Evolutionary conservation across 1,139 yeast genomes (phyloP).

Genomic region (Sugiyamaella pinicola): DNA sequence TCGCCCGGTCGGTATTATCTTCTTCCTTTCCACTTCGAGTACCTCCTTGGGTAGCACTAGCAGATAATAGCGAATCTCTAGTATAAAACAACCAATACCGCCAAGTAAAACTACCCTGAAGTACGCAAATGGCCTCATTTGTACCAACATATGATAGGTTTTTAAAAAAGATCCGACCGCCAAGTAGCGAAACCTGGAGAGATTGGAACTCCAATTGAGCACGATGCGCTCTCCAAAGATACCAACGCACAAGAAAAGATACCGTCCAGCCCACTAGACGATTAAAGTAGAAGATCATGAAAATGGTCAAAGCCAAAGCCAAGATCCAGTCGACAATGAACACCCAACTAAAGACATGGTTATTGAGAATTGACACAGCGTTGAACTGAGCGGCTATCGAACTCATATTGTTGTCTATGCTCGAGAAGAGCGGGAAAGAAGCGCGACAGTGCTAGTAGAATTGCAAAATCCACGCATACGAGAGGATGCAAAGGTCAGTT

Average conservation of each 20-base stretch:
- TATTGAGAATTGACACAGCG: slow-evolving; percentile 37
- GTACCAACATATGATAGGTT: slow-evolving; percentile 70
- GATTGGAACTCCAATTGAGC: slow-evolving; percentile 70
- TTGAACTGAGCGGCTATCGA: slow-evolving; percentile 28
- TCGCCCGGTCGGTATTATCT: background rate
- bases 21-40: background rate
- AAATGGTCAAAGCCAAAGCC: slow-evolving; percentile 60
- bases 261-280: slow-evolving; percentile 67
- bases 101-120: slow-evolving; percentile 82
- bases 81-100: slow-evolving; percentile 70
- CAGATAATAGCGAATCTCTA: slow-evolving; percentile 33
- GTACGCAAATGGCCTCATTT: slow-evolving; percentile 68
- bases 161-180: slow-evolving; percentile 79
- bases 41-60: background rate
- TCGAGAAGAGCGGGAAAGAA: background rate
- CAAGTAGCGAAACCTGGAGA: slow-evolving; percentile 70
- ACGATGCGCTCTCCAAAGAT: slow-evolving; percentile 64
- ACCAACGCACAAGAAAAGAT: slow-evolving; percentile 53
- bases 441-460: background rate
- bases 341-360: slow-evolving; percentile 67
- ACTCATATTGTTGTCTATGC: slow-evolving; percentile 7
- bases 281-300: slow-evolving; percentile 74
- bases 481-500: too few relatives aligned
- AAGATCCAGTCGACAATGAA: slow-evolving; percentile 83
- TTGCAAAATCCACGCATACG: background rate